These are phyloP conservation scores for Candida piceae DNA, from an alignment of 805 yeast species.

Conservation along the genomic window DNA sequence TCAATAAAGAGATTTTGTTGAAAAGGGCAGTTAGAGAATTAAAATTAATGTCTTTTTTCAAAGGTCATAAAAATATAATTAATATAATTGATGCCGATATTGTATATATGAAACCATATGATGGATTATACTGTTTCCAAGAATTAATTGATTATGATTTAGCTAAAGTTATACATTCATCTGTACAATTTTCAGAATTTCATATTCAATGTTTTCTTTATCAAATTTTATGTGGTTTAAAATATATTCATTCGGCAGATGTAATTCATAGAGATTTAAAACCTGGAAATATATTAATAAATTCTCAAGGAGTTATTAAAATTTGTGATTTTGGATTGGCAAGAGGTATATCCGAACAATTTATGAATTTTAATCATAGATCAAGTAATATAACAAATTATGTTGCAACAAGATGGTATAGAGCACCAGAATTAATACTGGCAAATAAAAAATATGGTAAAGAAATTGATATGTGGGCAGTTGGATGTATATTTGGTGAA, in stretches of 20 bases:
- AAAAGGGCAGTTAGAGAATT: constrained; percentile 82
- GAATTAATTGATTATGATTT: constrained; percentile 81
- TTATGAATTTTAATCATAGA: constrained; percentile 28
- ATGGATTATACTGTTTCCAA: constrained; percentile 85
- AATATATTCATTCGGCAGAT: constrained; percentile 87
- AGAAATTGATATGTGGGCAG: constrained; percentile 87
- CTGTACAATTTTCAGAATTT: constrained; percentile 75
- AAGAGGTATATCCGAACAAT: constrained; percentile 51
- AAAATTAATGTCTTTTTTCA: constrained; percentile 72
- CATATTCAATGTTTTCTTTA: constrained; percentile 73
- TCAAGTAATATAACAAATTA: constrained; percentile 63
- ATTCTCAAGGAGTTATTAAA: constrained; percentile 67
- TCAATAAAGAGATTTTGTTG: constrained; percentile 58
- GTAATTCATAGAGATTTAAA: constrained; percentile 90
- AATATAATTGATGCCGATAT: constrained; percentile 70
- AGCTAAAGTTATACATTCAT: constrained; percentile 72
- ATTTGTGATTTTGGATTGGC: constrained; percentile 95
- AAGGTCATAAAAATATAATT: constrained; percentile 82
- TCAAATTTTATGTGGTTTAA: constrained; percentile 80
- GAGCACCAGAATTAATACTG: constrained; percentile 87
- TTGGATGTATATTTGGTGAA: constrained; percentile 87
- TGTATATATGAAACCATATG: constrained; percentile 59
- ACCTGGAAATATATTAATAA: constrained; percentile 83
- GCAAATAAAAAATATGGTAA: constrained; percentile 56
- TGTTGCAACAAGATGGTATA: constrained; percentile 93